These are phyloP conservation scores for Fusarium albosuccineum DNA, from an alignment of 2,329 filamentous ascomycete genomes.

Conservation along the genomic window DNA sequence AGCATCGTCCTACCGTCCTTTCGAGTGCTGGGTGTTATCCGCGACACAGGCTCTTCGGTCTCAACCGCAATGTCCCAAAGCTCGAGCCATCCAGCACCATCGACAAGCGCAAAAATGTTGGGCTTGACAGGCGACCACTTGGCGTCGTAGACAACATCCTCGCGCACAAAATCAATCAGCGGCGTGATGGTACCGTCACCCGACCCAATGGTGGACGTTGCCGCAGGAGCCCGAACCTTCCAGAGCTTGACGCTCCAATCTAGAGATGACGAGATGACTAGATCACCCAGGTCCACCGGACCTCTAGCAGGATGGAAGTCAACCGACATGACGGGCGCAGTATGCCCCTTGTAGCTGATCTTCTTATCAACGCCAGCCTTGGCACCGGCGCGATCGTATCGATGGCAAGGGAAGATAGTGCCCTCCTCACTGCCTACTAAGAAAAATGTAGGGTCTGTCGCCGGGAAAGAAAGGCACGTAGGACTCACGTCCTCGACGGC, in stretches of 20 bases:
- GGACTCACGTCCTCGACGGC: slow-evolving; percentile 92
- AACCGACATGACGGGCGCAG: slow-evolving; percentile 94
- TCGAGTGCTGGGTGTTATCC: slow-evolving; percentile 77
- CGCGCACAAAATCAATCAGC: slow-evolving; percentile 89
- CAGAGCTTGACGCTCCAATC: slow-evolving; percentile 99
- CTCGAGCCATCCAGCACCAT: slow-evolving; percentile 91
- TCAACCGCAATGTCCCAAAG: slow-evolving; percentile 95
- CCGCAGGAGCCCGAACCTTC: slow-evolving; percentile 88
- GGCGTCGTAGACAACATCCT: slow-evolving; percentile 97
- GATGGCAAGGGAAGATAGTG: slow-evolving; percentile 93
- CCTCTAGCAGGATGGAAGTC: slow-evolving; percentile 95
- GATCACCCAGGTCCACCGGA: slow-evolving; percentile 91
- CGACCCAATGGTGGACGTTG: slow-evolving; percentile 71
- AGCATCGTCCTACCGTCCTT: slow-evolving; percentile 76
- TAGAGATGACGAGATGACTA: slow-evolving; percentile 90
- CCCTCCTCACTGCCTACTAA: slow-evolving; percentile 97
- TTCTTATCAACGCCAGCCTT: slow-evolving; percentile 95
- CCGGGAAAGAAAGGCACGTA: slow-evolving; percentile 93
- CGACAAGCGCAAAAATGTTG: slow-evolving; percentile 93
- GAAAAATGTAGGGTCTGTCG: slow-evolving; percentile 97
- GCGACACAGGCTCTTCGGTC: slow-evolving; percentile 90
- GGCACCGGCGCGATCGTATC: slow-evolving; percentile 96
- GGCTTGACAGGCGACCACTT: slow-evolving; percentile 96
- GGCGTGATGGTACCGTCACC: slow-evolving; percentile 73
- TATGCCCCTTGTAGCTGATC: slow-evolving; percentile 89